Evolutionary conservation across 768 basidiomycete genomes (phyloP).

Genomic region (Scleroderma bovista): DNA sequence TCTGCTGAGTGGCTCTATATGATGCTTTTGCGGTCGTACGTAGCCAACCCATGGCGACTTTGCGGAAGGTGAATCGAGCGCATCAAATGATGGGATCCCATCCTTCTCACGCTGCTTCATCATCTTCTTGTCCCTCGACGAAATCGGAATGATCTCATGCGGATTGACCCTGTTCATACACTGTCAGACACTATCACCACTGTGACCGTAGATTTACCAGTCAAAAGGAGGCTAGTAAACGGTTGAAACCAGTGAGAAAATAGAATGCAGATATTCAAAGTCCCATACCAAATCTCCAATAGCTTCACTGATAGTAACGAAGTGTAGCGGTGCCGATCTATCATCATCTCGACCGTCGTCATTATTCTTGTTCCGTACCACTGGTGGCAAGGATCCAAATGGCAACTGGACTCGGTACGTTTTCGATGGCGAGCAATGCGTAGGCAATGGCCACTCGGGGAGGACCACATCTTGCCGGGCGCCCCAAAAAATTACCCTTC

Average conservation of each 20-base stretch:
- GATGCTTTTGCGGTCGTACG: conserved; percentile 37
- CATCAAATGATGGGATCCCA: conserved; percentile 44
- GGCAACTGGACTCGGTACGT: conserved; percentile 36
- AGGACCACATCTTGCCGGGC: conserved; percentile 51
- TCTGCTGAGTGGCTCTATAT: conserved; percentile 35
- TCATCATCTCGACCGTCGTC: conserved; percentile 28
- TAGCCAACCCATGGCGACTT: conserved; percentile 39
- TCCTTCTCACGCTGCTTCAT: conserved; percentile 29
- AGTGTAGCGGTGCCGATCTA: conserved; percentile 51
- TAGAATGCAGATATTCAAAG: conserved; percentile 4
- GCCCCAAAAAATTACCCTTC: conserved; percentile 64
- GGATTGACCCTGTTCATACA: conserved; percentile 49
- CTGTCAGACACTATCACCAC: conserved; percentile 2
- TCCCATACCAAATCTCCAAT: conserved; percentile 61
- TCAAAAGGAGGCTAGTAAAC: conserved; percentile 56
- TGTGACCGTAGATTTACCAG: conserved; percentile 39
- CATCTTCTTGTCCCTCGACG: conserved; percentile 29
- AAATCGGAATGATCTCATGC: conserved; percentile 34
- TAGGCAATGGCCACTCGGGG: conserved; percentile 61
- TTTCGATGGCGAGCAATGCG: conserved; percentile 42
- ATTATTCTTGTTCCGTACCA: conserved; percentile 39
- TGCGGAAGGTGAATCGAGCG: conserved; percentile 18
- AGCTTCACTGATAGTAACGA: conserved; percentile 59
- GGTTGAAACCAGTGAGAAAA: conserved; percentile 4
- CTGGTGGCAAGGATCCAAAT: conserved; percentile 38